Conservation (phyloP, 257 asterid species). For the Nicotiana benthamiana region DNA sequence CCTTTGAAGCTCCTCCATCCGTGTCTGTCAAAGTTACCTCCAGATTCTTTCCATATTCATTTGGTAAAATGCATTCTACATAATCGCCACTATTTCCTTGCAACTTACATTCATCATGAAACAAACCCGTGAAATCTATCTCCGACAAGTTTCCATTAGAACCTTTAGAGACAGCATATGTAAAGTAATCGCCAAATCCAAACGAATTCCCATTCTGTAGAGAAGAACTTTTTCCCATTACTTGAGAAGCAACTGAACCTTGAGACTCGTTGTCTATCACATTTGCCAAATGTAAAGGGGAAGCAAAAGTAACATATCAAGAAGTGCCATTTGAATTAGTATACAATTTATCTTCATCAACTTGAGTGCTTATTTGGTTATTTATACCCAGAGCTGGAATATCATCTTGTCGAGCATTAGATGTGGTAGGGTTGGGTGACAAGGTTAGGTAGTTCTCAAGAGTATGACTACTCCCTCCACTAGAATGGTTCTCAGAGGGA, state of each 20-base stretch:
- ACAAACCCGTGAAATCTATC: slow-evolving; percentile 30
- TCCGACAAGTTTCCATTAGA: slow-evolving; percentile 25
- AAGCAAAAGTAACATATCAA: slow-evolving; percentile 15
- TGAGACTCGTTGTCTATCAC: slow-evolving; percentile 26
- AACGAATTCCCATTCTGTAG: slow-evolving; percentile 16
- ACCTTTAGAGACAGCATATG: slow-evolving; percentile 14
- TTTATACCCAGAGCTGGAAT: slow-evolving; percentile 1
- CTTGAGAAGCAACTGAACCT: slow-evolving; percentile 33
- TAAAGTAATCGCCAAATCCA: slow-evolving; percentile 12
- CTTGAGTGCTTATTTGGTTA: slow-evolving; percentile 9
- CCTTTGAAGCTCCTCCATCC: slow-evolving; percentile 8
- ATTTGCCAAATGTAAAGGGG: slow-evolving; percentile 17
- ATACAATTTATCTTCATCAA: slow-evolving; percentile 15
- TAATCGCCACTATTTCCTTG: slow-evolving; percentile 19
- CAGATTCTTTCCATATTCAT: slow-evolving; percentile 13
- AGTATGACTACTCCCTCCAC: slow-evolving; percentile 19
- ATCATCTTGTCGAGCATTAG: slow-evolving; percentile 16
- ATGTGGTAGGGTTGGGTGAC: slow-evolving; percentile 14
- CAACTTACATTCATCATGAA: slow-evolving; percentile 22
- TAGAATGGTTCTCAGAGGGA: slow-evolving; percentile 24
- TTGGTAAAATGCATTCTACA: slow-evolving; percentile 21
- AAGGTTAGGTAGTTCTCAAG: slow-evolving; percentile 16
- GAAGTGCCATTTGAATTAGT: slow-evolving; percentile 10
- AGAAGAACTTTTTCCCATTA: slow-evolving; percentile 22
- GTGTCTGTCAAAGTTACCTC: slow-evolving; percentile 14